These are phyloP conservation scores for Medicago truncatula DNA, from an alignment of 306 rosid species.

Conservation along the genomic window MtrunA17r5.0-ANR NC_053049.1:32628501-32629000, in stretches of 20 bases:
- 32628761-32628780: background rate
- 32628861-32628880: constrained; percentile 24
- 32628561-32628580: background rate
- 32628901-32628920: constrained; percentile 16
- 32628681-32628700: background rate
- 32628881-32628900: background rate
- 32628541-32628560: background rate
- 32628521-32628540: background rate
- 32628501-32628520: background rate
- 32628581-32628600: background rate
- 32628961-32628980: constrained; percentile 74
- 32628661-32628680: background rate
- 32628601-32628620: background rate
- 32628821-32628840: too few species aligned
- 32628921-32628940: constrained; percentile 77
- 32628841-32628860: background rate
- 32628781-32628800: background rate
- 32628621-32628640: background rate
- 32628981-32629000: constrained; percentile 13
- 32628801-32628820: background rate
- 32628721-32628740: background rate
- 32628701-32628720: background rate
- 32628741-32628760: background rate
- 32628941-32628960: constrained; percentile 73
- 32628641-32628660: background rate